These are phyloP conservation scores for Echria macrotheca DNA, from an alignment of 495 filamentous ascomycete genomes.

Conservation along the genomic window DNA sequence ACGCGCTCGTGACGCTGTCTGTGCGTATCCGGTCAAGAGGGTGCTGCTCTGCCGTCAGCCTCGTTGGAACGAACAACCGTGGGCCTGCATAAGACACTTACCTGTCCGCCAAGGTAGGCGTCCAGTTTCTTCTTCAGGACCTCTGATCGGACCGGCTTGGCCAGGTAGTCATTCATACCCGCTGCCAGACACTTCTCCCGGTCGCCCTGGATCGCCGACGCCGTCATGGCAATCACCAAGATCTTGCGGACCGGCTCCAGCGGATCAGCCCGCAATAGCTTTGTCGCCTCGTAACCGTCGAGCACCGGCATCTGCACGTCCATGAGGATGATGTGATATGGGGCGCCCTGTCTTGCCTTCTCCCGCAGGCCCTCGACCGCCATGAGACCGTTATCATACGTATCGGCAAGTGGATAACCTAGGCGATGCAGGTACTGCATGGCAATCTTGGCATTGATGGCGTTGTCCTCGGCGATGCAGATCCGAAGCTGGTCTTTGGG, in stretches of 20 bases:
- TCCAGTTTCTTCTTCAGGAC: constrained; percentile 73
- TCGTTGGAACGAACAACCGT: no score
- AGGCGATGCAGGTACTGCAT: constrained; percentile 82
- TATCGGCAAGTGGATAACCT: constrained; percentile 70
- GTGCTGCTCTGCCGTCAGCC: background rate
- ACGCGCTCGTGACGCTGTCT: background rate
- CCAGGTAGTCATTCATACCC: constrained; percentile 94
- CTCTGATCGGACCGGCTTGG: constrained; percentile 76
- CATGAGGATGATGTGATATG: constrained; percentile 83
- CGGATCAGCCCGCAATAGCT: constrained; percentile 66
- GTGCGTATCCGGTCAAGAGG: background rate
- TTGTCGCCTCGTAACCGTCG: constrained; percentile 90
- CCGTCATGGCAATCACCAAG: constrained; percentile 90
- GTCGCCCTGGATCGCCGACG: constrained; percentile 84
- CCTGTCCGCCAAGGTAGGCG: constrained; percentile 42
- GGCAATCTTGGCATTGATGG: constrained; percentile 87
- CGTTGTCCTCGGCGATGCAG: constrained; percentile 89
- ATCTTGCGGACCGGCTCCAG: constrained; percentile 69
- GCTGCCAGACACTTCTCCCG: constrained; percentile 86
- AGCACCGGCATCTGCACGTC: constrained; percentile 93
- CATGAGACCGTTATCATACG: constrained; percentile 79
- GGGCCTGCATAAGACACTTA: background rate
- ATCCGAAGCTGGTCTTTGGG: constrained; percentile 73
- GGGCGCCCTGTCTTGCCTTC: constrained; percentile 60
- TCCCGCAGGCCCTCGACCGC: constrained; percentile 77